A percentile compares a stretch with the other conserved stretches of the same genome.
Conservation (phyloP, 2,329 filamentous ascomycete species). For the Sporothrix dimorphospora region DNA sequence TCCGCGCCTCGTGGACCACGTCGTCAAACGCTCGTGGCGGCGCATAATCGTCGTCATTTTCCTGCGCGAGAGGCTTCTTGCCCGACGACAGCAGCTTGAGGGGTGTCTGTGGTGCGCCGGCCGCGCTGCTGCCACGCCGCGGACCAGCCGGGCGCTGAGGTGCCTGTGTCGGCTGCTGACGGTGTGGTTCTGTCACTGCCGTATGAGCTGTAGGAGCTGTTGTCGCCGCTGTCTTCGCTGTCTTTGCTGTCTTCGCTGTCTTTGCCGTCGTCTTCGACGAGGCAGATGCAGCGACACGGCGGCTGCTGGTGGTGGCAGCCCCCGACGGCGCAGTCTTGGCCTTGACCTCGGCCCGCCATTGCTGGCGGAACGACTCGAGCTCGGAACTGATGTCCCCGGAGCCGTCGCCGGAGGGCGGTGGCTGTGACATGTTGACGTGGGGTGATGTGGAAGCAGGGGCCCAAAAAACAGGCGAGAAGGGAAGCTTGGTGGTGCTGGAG, state of each 20-base stretch:
- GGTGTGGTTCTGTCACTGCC: background rate
- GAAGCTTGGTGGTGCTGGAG: background rate
- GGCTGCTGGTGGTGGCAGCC: conserved; percentile 27
- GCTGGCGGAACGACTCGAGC: conserved; percentile 80
- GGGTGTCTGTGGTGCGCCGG: conserved; percentile 30
- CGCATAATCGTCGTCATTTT: conserved; percentile 45
- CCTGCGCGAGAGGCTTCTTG: conserved; percentile 38
- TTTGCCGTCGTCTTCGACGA: background rate
- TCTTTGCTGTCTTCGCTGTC: background rate
- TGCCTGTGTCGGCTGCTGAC: background rate
- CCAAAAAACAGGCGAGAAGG: too few species aligned
- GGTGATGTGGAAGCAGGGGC: background rate
- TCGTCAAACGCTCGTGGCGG: conserved; percentile 45
- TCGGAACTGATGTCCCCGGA: conserved; percentile 60
- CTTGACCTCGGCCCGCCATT: conserved; percentile 82
- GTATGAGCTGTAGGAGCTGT: background rate
- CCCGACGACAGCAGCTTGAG: conserved; percentile 31
- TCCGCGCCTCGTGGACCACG: conserved; percentile 32
- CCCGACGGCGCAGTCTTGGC: conserved; percentile 40
- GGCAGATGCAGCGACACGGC: background rate
- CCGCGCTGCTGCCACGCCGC: conserved; percentile 26
- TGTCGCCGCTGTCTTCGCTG: background rate
- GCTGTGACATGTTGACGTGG: conserved; percentile 25
- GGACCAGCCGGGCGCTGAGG: background rate
- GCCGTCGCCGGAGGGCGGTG: conserved; percentile 7